A percentile compares a stretch with the other conserved stretches of the same genome.
These are phyloP conservation scores for Sugiyamaella neomexicana DNA, from an alignment of 1,139 yeast genomes.

Conservation along the genomic window DNA sequence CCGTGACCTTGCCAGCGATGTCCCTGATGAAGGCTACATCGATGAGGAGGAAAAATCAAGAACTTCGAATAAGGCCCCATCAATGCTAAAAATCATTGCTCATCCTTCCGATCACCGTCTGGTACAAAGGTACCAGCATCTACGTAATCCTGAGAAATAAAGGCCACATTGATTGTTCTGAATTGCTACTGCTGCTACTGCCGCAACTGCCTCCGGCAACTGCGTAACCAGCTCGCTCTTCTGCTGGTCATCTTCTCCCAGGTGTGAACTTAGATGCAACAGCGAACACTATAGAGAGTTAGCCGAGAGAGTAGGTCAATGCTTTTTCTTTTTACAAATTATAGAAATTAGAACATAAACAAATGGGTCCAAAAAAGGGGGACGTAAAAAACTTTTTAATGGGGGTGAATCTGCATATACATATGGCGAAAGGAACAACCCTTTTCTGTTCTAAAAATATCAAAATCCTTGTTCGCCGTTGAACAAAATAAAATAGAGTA, in stretches of 20 bases:
- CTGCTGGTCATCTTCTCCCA: too few species aligned
- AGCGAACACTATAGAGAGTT: background rate
- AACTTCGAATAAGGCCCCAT: background rate
- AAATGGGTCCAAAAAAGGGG: constrained; percentile 7
- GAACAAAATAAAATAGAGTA: background rate
- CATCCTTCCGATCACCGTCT: constrained; percentile 1
- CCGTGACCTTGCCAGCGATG: constrained; percentile 2
- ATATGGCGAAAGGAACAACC: background rate
- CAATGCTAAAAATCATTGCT: background rate
- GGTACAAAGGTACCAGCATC: background rate
- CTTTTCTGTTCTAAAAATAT: background rate
- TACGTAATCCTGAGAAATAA: background rate
- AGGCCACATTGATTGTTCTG: too few species aligned
- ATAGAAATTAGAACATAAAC: constrained; percentile 11
- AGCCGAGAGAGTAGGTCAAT: constrained; percentile 2
- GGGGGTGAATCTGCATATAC: constrained; percentile 6
- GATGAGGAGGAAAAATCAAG: background rate
- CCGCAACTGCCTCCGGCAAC: constrained; percentile 15
- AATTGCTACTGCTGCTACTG: too few species aligned
- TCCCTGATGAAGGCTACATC: background rate
- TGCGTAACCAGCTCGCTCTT: background rate
- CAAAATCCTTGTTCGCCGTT: background rate
- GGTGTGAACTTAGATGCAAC: too few species aligned
- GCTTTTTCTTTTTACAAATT: constrained; percentile 13
- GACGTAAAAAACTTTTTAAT: constrained; percentile 4